Evolutionary conservation across 1,139 yeast species (phyloP), one percentile per base, ranked within the genome.

Genomic region (Komagataea norvegica): DNA sequence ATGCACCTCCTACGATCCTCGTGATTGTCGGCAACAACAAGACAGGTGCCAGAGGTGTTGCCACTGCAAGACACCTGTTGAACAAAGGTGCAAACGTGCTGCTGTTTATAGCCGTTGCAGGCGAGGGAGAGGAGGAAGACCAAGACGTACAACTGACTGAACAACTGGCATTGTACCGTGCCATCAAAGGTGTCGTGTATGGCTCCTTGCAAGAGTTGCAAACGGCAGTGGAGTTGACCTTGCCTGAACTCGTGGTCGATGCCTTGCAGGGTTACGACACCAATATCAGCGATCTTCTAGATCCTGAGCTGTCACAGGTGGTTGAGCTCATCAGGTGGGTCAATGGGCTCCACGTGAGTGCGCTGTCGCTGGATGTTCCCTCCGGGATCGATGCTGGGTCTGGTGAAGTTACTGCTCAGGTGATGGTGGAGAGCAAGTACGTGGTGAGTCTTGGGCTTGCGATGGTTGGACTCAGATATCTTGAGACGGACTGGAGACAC

Each of bases 311-410:
- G 21, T 55, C 63, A 21, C 60, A 61, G 5, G 72, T 75, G n/a
- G 49, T 54, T 8, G 55, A 62, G n/a, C 52, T 82, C 18, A 70
- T 85, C 21, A 61, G 61, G 14, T 88, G 96, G 95, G 75, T 84
- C 44, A 82, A 83, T 47, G 65, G 64, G 34, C 72, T 72, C n/a
- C 66, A 64, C 28, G 63, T 64, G 32, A 63, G 71, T 8, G 72
- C 75, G 34, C 63, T 79, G 65, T 82, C 95, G 0, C 59, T 88
- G 20, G 95, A 87, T 52, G 74, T 85, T 24, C 93, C 95, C 3
- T 74, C 89, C 0, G 96, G 96, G 7, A 67, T 84, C 29, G 95
- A 87, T 54, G 82, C 93, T 8, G 86, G 94, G 5, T 79, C 93
- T 0, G 96, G 95, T 8, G 70, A 79, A 5, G 56, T 57, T 27